phyloP scores from a whole-genome alignment of 495 filamentous ascomycete species.

The Hypoxylon intermedium region DNA sequence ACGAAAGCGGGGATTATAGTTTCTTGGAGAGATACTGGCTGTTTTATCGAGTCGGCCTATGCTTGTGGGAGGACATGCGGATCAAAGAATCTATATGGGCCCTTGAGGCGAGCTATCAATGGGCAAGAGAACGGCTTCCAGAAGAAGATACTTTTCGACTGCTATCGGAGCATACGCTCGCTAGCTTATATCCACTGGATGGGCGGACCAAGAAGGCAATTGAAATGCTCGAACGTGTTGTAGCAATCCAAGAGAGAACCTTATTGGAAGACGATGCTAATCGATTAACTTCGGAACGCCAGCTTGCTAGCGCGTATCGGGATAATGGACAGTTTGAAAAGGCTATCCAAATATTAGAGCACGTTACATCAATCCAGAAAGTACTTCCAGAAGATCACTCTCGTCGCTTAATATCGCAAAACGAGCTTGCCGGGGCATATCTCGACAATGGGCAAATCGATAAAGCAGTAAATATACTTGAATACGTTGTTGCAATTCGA shows the following conservation, averaged over 20 bases:
- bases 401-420: slow-evolving; percentile 38
- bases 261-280: not conserved
- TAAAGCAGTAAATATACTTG: slow-evolving; percentile 35
- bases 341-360: slow-evolving; percentile 25
- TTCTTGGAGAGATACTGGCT: slow-evolving; percentile 27
- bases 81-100: slow-evolving; percentile 42
- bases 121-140: slow-evolving; percentile 20
- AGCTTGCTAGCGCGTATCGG: not conserved
- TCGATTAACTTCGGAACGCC: not conserved
- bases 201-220: slow-evolving; percentile 8
- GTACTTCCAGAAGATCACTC: slow-evolving; percentile 39
- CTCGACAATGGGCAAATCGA: slow-evolving; percentile 34
- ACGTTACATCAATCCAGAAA: slow-evolving; percentile 33
- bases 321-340: not conserved
- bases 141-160: slow-evolving; percentile 2
- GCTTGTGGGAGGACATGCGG: slow-evolving; percentile 36
- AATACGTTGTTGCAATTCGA: slow-evolving; percentile 8
- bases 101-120: slow-evolving; percentile 32
- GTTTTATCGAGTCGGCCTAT: slow-evolving; percentile 10
- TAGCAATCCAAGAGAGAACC: slow-evolving; percentile 12
- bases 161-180: not conserved
- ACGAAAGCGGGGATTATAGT: slow-evolving; percentile 11
- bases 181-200: not conserved
- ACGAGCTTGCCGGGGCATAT: slow-evolving; percentile 40
- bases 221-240: slow-evolving; percentile 26